Percentiles rank a stretch among this genome's conserved stretches.
Evolutionary conservation across 345 rosid species (phyloP).

Genomic region (Rhodamnia argentea): DNA sequence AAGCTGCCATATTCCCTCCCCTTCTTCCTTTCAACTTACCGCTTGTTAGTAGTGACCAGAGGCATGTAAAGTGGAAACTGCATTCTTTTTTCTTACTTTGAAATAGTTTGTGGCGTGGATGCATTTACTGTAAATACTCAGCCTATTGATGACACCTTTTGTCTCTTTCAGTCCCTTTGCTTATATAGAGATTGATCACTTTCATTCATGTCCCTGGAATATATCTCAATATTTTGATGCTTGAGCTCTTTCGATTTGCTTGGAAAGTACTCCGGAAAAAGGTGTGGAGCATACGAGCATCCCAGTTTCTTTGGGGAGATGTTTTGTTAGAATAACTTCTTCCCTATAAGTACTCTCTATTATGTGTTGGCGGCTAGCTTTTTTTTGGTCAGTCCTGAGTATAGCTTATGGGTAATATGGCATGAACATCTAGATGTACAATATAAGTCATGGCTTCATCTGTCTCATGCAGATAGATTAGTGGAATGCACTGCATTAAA

Average conservation of each 20-base stretch:
- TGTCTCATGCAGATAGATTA: constrained; percentile 57
- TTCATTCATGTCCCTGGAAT: background rate
- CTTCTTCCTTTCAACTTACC: background rate
- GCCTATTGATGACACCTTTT: background rate
- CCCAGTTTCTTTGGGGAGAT: background rate
- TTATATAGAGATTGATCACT: background rate
- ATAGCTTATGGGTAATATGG: background rate
- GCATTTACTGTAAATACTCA: background rate
- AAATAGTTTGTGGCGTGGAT: background rate
- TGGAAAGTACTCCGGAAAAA: background rate
- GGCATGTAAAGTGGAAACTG: background rate
- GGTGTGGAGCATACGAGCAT: background rate
- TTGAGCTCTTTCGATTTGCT: background rate
- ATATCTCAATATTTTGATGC: background rate
- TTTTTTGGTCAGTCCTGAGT: background rate
- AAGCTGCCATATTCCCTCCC: background rate
- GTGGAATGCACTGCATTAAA: constrained; percentile 89
- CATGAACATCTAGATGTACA: background rate
- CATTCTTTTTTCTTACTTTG: background rate
- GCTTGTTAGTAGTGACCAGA: background rate
- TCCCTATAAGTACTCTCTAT: background rate
- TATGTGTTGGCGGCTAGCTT: background rate
- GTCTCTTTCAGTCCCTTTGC: background rate
- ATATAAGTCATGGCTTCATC: background rate
- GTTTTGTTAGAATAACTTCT: background rate